Base-by-base conservation (phyloP, 2,329 filamentous ascomycete genomes). In the Didymosphaeria variabile region DNA sequence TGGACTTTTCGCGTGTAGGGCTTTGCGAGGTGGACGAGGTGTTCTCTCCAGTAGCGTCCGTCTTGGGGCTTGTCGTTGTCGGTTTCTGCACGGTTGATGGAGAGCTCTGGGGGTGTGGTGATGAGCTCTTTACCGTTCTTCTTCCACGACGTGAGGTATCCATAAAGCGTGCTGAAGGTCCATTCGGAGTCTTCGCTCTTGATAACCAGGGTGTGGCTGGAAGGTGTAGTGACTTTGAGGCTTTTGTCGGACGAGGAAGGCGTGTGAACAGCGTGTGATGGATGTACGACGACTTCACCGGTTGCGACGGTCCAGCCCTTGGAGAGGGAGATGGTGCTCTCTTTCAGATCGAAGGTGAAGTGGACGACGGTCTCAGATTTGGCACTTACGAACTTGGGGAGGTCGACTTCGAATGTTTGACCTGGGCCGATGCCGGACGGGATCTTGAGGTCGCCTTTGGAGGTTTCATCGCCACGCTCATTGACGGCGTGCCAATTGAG, bases 1-100 rank as follows among this genome's bases (percentile, higher is more conserved):
- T 67, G 59, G 5, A 76, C 73, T 32, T 72, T 75, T 10, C 64
- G 66, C 0, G 72, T 73, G 9, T 64, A 71, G 3, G 64, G 52
- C n/a, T 69, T 67, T 4, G 74, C 72, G 12, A 72, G 71, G 21
- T 71, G 69, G 1, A 77, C 64, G 8, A 67, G 63, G 29, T 69
- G 71, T 55, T 77, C 72, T 47, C 82, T 77, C 88, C 88, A 91
- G 65, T 89, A 86, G 5, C 81, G 82, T 3, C 85, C 80, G 12
- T 86, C 84, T 17, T 76, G 70, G 0, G 85, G 82, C 0, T 80
- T 78, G 68, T 91, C 89, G 67, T 91, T 91, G 73, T 91, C 87
- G 0, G 88, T 91, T 15, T 84, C 83, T 0, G 88, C 86, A 5
- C 88, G 86, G 83, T 87, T 90, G 76, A 91, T 86, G 6, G 81